Base-by-base conservation (phyloP, 345 rosid species). In the Eucalyptus marginata region DNA sequence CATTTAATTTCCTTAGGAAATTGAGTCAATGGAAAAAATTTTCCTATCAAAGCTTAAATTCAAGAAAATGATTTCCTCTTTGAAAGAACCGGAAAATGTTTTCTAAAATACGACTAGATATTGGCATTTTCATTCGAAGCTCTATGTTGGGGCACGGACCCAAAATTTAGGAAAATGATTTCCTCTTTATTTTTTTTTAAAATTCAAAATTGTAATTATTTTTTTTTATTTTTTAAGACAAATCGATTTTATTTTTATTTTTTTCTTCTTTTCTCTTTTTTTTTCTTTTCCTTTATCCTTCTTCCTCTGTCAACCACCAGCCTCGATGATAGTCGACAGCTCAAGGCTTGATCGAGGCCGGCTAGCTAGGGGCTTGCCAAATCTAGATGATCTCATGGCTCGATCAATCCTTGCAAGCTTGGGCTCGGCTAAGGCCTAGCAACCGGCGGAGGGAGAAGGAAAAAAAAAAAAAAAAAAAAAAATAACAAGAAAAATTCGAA, bases 361-460 rank as follows among this genome's bases (percentile, higher is more conserved):
- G 14, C 66, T 2, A 25, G 66, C 15, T 58, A 12, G 13, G n/a
- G 14, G 14, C 64, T 58, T 18, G 59, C 66, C n/a, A 58, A 54
- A 54, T 58, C 66, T 25, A 25, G 66, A 12, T 0, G 7, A 58
- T 24, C 62, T 9, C 12, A 0, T 1, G 0, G 66, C 66, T 58
- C 14, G 13, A 10, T 14, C 29, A 58, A 58, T 58, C 66, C 14
- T 10, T 11, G n/a, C n/a, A 27, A 58, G 66, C 66, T 58, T 12
- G 29, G 7, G 66, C n/a, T 58, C 1, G 7, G 15, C 1, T 12
- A 8, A 54, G 66, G n/a, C n/a, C n/a, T 12, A 11, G 29, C 66
- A 25, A 54, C 11, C 5, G 0, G 15, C 0, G 0, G 66, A 58
- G 66, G 13, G 13, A 58, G n/a, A 11, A 25, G n/a, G 66, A 25